Conservation (phyloP, 352 stramenopile genomes). For the Globisporangium echinulatum region DNA sequence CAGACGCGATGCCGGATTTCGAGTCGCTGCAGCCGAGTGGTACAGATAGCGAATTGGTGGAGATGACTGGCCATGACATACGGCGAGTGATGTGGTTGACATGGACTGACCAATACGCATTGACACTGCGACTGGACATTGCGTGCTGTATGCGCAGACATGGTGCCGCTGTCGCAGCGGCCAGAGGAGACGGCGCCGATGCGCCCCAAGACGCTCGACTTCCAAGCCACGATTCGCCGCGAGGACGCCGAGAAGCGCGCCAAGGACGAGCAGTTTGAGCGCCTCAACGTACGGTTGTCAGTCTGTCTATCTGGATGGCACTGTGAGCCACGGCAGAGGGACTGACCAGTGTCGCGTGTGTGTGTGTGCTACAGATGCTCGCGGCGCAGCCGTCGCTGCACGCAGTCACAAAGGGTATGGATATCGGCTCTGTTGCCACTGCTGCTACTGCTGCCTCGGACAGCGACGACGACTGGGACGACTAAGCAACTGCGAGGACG, state of each 20-base stretch:
- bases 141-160: constrained; percentile 23
- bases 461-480: constrained; percentile 81
- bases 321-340: background rate
- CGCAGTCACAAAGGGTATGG: constrained; percentile 24
- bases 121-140: background rate
- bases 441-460: constrained; percentile 26
- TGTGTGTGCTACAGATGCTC: constrained; percentile 28
- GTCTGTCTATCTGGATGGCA: no score
- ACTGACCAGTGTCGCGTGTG: constrained; percentile 1
- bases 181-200: constrained; percentile 23
- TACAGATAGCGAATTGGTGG: constrained; percentile 12
- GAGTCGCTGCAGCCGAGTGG: constrained; percentile 49
- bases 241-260: constrained; percentile 59
- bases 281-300: constrained; percentile 45
- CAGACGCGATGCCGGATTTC: constrained; percentile 28
- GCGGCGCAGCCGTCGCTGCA: constrained; percentile 70
- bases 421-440: background rate
- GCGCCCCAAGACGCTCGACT: constrained; percentile 62
- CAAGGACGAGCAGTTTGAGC: constrained; percentile 60
- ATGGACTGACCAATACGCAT: background rate
- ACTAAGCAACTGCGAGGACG: constrained; percentile 28
- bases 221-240: constrained; percentile 46
- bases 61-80: background rate
- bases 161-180: constrained; percentile 60
- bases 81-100: background rate